Evolutionary conservation across 1,139 yeast species (phyloP).

Genomic region (Casaregolazyma suthepensis): DNA sequence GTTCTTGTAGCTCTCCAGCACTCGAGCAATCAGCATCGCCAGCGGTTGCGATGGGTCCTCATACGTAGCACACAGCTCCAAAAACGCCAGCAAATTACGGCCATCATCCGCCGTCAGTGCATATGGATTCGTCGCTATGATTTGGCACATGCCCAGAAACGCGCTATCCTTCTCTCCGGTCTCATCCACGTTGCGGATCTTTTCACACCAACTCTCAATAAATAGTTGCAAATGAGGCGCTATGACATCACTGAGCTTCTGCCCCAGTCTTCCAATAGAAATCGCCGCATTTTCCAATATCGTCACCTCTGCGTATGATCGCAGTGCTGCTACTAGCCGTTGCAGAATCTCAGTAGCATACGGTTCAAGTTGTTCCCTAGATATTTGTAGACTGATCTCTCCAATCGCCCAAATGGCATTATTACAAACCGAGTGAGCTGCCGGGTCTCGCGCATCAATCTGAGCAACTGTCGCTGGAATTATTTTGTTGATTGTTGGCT

Average conservation of each 20-base stretch:
- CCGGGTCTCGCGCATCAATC: constrained; percentile 48
- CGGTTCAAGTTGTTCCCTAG: constrained; percentile 48
- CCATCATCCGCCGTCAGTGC: constrained; percentile 50
- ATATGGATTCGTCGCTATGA: constrained; percentile 60
- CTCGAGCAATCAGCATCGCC: constrained; percentile 28
- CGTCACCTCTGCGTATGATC: constrained; percentile 41
- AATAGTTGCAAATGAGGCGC: constrained; percentile 54
- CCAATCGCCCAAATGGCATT: constrained; percentile 95
- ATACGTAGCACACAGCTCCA: constrained; percentile 62
- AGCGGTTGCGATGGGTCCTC: constrained; percentile 35
- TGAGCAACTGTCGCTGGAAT: constrained; percentile 53
- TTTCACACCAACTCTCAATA: constrained; percentile 59
- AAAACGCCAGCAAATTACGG: constrained; percentile 43
- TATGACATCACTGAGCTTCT: constrained; percentile 53
- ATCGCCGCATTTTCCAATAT: constrained; percentile 89
- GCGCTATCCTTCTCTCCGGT: constrained; percentile 79
- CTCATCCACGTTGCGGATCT: constrained; percentile 58
- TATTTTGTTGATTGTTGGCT: constrained; percentile 52
- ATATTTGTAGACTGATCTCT: constrained; percentile 60
- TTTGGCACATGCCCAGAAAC: constrained; percentile 67
- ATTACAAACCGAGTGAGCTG: constrained; percentile 44
- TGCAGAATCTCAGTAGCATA: constrained; percentile 52
- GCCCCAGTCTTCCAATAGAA: constrained; percentile 84
- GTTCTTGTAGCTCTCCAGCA: constrained; percentile 34
- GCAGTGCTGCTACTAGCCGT: constrained; percentile 59